These are phyloP conservation scores for Chenopodium suecicum DNA, from an alignment of 148 eudicot species.

Conservation along the genomic window DNA sequence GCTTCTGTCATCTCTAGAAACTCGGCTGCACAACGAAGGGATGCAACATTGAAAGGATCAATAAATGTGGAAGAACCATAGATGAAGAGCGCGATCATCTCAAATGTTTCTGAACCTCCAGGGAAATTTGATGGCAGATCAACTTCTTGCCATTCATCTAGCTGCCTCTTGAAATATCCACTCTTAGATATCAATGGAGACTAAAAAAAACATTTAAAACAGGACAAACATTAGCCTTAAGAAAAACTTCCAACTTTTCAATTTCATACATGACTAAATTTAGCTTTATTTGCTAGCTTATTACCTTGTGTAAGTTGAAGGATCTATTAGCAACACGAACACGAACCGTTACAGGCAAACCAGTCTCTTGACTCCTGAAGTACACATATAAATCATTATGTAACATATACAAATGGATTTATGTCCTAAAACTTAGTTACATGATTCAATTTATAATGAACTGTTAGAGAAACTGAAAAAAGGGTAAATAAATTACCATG, in stretches of 20 bases:
- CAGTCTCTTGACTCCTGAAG: conserved; percentile 89
- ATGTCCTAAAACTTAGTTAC: neutral
- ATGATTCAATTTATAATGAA: neutral
- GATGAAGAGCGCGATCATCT: conserved; percentile 87
- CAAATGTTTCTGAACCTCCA: conserved; percentile 86
- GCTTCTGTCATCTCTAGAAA: conserved; percentile 79
- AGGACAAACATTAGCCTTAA: neutral
- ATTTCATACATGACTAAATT: neutral
- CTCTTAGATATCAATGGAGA: conserved; percentile 66
- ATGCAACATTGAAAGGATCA: conserved; percentile 80
- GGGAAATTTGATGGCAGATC: conserved; percentile 74
- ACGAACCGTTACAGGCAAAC: conserved; percentile 62
- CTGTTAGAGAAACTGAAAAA: no score
- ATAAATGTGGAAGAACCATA: conserved; percentile 81
- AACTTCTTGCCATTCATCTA: conserved; percentile 54
- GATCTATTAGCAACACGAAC: conserved; percentile 64
- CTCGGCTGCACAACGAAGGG: conserved; percentile 82
- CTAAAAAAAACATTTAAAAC: conserved; percentile 32
- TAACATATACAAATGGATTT: neutral
- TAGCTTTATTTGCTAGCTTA: neutral
- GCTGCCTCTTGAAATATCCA: conserved; percentile 67
- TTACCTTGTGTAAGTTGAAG: conserved; percentile 87
- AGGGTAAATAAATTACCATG: conserved; percentile 49
- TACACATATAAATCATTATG: neutral
- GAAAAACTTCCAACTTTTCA: neutral